Base-by-base conservation (phyloP, 1,139 yeast species). In the Scheffersomyces illinoinensis region DNA sequence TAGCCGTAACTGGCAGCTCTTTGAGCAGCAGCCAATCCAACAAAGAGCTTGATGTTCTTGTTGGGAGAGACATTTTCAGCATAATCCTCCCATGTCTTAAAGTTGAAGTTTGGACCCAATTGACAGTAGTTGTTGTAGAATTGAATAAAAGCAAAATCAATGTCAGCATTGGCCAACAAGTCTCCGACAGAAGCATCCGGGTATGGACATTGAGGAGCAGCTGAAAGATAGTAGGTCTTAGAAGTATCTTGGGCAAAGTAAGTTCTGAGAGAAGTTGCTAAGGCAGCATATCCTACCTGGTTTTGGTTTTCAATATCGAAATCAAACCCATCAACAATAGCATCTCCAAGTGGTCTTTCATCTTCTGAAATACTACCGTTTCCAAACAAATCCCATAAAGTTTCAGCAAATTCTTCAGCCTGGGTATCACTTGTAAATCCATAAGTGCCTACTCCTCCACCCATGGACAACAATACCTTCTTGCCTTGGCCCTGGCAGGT, bases 151-250 rank as follows among this genome's bases (percentile, higher is more conserved):
- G 95, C 95, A 75, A 89, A 92, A 75, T 93, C 98, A 63, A 93
- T 78, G 53, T 85, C 80, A 21, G 90, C 85, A 49, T 83, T 76
- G 24, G 78, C 77, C 66, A 93, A 75, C 49, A 90, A 76, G 57
- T 86, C 85, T 62, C 97, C 96, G 53, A 90, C 87, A 53, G 90
- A 86, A 7, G 89, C 92, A 77, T 93, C 98, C 21, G 98, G 98
- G 71, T 88, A 91, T 20, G 89, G 90, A 78, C 98, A 93, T 78
- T 93, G 98, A 33, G 98, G 98, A 63, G 98, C 97, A 62, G 97
- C 97, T 57, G 97, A 86, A 55, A 93, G 78, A 73, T 90, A 93
- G 76, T 90, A 93, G 18, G 74, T 68, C 72, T 85, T 88, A 21
- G 90, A 79, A 24, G 79, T 53, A 67, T 87, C 88, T 23, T 77